A percentile compares a stretch with the other conserved stretches of the same genome.
phyloP scores from a whole-genome alignment of 1,139 yeast species.

The Yamadazyma atmosphaerica region DNA sequence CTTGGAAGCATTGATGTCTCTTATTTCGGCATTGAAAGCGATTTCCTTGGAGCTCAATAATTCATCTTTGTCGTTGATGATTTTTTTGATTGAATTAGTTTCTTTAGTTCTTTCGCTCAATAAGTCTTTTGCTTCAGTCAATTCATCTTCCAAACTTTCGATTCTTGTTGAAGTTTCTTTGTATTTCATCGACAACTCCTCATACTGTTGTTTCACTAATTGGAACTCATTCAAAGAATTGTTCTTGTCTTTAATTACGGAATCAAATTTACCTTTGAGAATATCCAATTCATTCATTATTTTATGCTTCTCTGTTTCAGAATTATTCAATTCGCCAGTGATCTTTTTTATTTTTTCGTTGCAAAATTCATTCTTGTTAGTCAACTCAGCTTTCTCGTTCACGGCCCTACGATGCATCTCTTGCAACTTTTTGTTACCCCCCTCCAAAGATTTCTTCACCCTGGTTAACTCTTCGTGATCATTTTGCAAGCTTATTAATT shows the following conservation, averaged over 20 bases:
- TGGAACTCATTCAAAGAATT: constrained; percentile 58
- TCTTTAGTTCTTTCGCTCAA: constrained; percentile 83
- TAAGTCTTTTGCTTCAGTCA: constrained; percentile 68
- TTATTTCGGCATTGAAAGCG: constrained; percentile 30
- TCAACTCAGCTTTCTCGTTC: constrained; percentile 39
- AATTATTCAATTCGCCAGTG: constrained; percentile 33
- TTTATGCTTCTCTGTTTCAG: constrained; percentile 54
- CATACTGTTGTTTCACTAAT: constrained; percentile 67
- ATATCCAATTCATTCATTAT: constrained; percentile 50
- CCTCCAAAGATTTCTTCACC: constrained; percentile 43
- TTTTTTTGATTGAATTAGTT: constrained; percentile 66
- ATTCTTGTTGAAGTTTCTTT: constrained; percentile 62
- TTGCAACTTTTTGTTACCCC: constrained; percentile 20
- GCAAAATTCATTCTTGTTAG: constrained; percentile 41
- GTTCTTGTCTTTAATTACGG: constrained; percentile 45
- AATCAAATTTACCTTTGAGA: constrained; percentile 52
- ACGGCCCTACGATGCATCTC: constrained; percentile 21
- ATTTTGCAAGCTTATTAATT: constrained; percentile 34
- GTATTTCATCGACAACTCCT: constrained; percentile 68
- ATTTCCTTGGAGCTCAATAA: constrained; percentile 47
- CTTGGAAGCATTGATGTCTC: constrained; percentile 54
- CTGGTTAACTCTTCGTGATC: constrained; percentile 40
- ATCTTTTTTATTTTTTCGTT: constrained; percentile 36
- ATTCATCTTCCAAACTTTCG: constrained; percentile 77
- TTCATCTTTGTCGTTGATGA: constrained; percentile 68